Evolutionary conservation across 352 stramenopile genomes (phyloP), one percentile per base, ranked within the genome.

Genomic region (Nothophytophthora sp.): DNA sequence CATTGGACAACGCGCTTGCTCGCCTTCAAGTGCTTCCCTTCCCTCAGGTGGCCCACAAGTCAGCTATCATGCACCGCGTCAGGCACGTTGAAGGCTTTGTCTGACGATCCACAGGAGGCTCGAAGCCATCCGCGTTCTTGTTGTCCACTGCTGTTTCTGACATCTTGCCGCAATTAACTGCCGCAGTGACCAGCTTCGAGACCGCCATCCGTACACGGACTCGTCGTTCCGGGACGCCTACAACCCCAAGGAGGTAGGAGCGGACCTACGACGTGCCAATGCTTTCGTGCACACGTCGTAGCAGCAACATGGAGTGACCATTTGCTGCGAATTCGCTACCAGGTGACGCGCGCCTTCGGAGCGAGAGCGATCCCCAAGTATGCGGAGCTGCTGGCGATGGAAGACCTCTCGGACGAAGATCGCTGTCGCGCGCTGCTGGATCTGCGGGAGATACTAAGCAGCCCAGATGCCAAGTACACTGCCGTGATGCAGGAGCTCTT

Each of bases 291-390:
- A n/a, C n/a, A n/a, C n/a, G n/a, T n/a, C n/a, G n/a, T n/a, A n/a
- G n/a, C n/a, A n/a, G n/a, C n/a, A n/a, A n/a, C n/a, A n/a, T n/a
- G n/a, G n/a, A n/a, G n/a, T n/a, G n/a, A n/a, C n/a, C n/a, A n/a
- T n/a, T n/a, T n/a, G n/a, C n/a, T n/a, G n/a, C n/a, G n/a, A n/a
- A n/a, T n/a, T 45, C n/a, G 19, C 35, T 24, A 37, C 6, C 39
- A 88, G 76, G 75, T 86, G 8, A 69, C 73, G 8, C 63, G 76
- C 19, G 76, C 79, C n/a, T 90, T 86, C 27, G 76, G 76, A 15
- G 40, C 62, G 8, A 59, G 67, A 34, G 70, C 65, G 5, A 61
- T 88, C 23, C 50, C 69, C 4, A 90, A 90, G 51, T 90, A 84
- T 50, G 71, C 68, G 0, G 71, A 86, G 53, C 46, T 90, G 20